Evolutionary conservation across 441 rosid species (phyloP).

Genomic region (Brassica hybrid): DNA sequence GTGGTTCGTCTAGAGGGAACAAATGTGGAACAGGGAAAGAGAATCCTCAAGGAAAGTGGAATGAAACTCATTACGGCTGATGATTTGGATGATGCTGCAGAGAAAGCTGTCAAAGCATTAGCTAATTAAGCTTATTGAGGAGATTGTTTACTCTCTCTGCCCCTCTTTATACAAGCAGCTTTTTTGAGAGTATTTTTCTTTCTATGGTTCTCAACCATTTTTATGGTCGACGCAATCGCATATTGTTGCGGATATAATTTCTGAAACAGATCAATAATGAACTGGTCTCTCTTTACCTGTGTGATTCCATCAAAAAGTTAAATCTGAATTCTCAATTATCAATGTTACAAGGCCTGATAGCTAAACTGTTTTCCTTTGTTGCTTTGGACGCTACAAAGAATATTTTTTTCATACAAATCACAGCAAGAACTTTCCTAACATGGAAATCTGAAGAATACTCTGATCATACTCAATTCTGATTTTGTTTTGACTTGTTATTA

Average conservation of each 20-base stretch:
- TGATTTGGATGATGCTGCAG: too few species aligned
- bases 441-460: neutral
- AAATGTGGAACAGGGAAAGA: slow-evolving; percentile 96
- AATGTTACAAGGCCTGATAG: neutral
- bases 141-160: neutral
- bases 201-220: slow-evolving; percentile 15
- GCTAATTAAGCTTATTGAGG: slow-evolving; percentile 33
- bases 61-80: too few species aligned
- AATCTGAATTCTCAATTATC: neutral
- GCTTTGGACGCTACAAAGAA: neutral
- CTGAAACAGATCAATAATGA: slow-evolving; percentile 34
- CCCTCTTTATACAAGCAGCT: neutral
- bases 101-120: slow-evolving; percentile 85
- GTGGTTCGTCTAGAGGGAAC: slow-evolving; percentile 98
- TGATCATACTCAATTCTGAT: neutral
- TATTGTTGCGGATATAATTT: slow-evolving; percentile 23
- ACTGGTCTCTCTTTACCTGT: slow-evolving; percentile 11
- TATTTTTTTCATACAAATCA: neutral
- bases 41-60: too few species aligned
- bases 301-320: neutral
- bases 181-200: slow-evolving; percentile 6
- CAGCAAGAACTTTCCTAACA: neutral
- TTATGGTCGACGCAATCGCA: slow-evolving; percentile 30
- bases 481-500: neutral
- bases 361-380: neutral